phyloP scores from a whole-genome alignment of 345 rosid genomes.

The Conringia planisiliqua region DNA sequence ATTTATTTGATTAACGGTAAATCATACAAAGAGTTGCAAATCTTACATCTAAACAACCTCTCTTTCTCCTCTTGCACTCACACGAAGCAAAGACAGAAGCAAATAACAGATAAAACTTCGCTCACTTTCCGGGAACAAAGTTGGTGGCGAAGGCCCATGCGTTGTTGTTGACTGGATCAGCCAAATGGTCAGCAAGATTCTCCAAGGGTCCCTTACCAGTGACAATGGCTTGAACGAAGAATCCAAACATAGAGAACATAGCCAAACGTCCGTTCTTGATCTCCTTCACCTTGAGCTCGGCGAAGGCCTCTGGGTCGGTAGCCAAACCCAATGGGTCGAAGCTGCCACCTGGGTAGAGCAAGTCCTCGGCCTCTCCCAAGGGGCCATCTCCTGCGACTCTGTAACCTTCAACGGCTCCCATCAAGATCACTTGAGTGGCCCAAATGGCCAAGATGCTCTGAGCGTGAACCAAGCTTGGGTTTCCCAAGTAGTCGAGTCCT shows the following conservation, averaged over 20 bases:
- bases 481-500: conserved; percentile 78
- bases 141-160: conserved; percentile 58
- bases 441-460: conserved; percentile 81
- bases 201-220: conserved; percentile 50
- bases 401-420: conserved; percentile 88
- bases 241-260: conserved; percentile 58
- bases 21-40: conserved; percentile 17
- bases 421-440: conserved; percentile 67
- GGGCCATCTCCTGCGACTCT: conserved; percentile 56
- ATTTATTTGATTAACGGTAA: conserved; percentile 18
- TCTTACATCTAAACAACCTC: conserved; percentile 20
- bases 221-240: conserved; percentile 54
- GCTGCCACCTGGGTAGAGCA: conserved; percentile 49
- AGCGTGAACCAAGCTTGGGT: conserved; percentile 78
- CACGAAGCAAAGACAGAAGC: conserved; percentile 25
- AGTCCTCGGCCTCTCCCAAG: conserved; percentile 46
- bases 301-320: conserved; percentile 82
- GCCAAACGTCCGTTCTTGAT: conserved; percentile 60
- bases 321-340: conserved; percentile 53
- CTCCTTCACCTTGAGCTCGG: conserved; percentile 80
- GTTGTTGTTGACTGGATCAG: conserved; percentile 50
- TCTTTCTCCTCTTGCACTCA: conserved; percentile 16
- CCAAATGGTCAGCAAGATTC: conserved; percentile 48
- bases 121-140: conserved; percentile 53
- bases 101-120: conserved; percentile 6